Evolutionary conservation across 2,329 filamentous ascomycete species (phyloP).

Genomic region (Chaetomiaceae sp.): DNA sequence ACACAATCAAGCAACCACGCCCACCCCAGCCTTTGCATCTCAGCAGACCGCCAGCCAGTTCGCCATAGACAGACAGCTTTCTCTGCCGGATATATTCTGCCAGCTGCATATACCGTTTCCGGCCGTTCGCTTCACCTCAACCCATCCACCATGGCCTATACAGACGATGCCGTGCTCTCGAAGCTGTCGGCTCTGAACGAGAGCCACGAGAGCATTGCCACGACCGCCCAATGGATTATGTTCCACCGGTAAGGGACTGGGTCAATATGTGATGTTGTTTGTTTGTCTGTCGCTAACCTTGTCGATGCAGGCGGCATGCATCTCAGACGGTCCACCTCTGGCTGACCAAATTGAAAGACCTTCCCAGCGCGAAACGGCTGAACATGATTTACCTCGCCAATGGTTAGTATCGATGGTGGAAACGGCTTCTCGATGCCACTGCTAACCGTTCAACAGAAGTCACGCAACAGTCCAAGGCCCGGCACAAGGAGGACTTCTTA

Average conservation of each 20-base stretch:
- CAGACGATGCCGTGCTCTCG: constrained; percentile 88
- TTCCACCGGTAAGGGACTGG: constrained; percentile 75
- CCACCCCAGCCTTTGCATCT: neutral
- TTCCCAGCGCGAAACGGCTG: constrained; percentile 76
- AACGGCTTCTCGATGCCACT: neutral
- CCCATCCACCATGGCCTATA: constrained; percentile 71
- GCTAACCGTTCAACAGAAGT: constrained; percentile 61
- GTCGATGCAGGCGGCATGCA: constrained; percentile 69
- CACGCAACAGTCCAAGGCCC: constrained; percentile 89
- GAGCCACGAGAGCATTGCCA: constrained; percentile 94
- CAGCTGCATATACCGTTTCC: neutral
- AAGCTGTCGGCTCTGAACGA: constrained; percentile 96
- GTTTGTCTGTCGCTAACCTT: constrained; percentile 29
- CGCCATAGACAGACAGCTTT: neutral
- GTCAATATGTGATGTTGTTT: neutral
- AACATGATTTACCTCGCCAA: constrained; percentile 95
- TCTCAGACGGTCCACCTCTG: constrained; percentile 88
- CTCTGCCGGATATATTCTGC: neutral
- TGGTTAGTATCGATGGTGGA: constrained; percentile 50
- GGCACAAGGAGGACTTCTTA: constrained; percentile 88
- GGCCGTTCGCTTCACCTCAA: neutral
- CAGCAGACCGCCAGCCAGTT: neutral
- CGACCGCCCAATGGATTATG: constrained; percentile 98
- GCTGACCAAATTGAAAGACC: constrained; percentile 85
- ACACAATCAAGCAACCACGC: neutral